phyloP scores from a whole-genome alignment of 768 basidiomycete species.

The Mycena capillaripes region DNA sequence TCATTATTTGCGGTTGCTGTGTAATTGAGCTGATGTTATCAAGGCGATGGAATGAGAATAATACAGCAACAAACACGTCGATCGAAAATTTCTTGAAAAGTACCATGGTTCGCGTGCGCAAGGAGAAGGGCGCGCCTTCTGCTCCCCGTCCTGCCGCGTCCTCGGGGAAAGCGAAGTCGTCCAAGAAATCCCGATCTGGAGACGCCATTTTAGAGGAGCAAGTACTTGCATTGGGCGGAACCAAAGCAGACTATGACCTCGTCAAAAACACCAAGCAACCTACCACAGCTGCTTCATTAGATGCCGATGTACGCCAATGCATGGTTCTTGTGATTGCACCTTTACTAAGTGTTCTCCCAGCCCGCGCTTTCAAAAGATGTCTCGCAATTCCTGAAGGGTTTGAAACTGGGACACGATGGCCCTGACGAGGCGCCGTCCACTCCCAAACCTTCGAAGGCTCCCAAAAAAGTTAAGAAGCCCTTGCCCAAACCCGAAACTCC shows the following conservation, averaged over 20 bases:
- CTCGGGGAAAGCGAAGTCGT: conserved; percentile 28
- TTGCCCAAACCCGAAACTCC: conserved; percentile 19
- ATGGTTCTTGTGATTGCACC: background rate
- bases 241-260: conserved; percentile 61
- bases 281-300: conserved; percentile 42
- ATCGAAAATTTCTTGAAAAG: conserved; percentile 5
- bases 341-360: conserved; percentile 41
- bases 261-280: conserved; percentile 55
- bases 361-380: conserved; percentile 59
- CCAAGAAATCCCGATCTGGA: conserved; percentile 29
- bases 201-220: conserved; percentile 46
- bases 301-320: conserved; percentile 48
- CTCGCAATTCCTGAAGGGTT: conserved; percentile 59
- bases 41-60: background rate
- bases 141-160: conserved; percentile 13
- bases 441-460: conserved; percentile 36
- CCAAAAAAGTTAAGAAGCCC: conserved; percentile 15
- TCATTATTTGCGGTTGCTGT: too few relatives aligned
- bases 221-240: conserved; percentile 61
- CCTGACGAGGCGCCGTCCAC: conserved; percentile 15
- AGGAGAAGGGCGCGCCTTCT: conserved; percentile 38
- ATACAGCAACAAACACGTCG: conserved; percentile 14
- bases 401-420: conserved; percentile 46
- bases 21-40: background rate
- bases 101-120: conserved; percentile 43